Evolutionary conservation across 2,329 filamentous ascomycete genomes (phyloP).

Genomic region (Aphanocladium album): DNA sequence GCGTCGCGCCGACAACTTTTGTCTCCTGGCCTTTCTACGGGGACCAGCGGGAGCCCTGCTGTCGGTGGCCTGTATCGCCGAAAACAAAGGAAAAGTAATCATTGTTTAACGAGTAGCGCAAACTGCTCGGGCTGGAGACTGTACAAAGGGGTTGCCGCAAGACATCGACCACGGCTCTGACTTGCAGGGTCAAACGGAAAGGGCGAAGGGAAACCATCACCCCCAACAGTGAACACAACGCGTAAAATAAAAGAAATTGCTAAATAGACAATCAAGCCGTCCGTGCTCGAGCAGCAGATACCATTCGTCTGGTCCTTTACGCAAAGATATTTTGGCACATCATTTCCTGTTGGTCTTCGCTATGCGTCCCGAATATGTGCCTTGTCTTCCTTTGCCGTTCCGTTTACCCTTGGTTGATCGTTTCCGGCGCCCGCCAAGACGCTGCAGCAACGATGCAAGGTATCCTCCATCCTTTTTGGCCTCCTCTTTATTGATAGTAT

Average conservation of each 20-base stretch:
- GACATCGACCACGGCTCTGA: no score
- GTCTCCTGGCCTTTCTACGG: not conserved
- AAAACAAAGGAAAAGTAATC: not conserved
- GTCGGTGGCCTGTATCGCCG: not conserved
- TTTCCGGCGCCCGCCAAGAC: not conserved
- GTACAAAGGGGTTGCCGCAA: no score
- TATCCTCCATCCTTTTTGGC: slow-evolving; percentile 21
- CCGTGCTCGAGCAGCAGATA: no score
- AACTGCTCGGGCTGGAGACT: not conserved
- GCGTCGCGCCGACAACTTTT: not conserved
- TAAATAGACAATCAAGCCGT: no score
- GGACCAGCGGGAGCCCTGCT: not conserved
- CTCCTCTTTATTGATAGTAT: slow-evolving; percentile 18
- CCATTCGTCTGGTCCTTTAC: no score
- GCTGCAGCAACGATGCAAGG: slow-evolving; percentile 21
- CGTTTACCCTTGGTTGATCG: slow-evolving; percentile 49
- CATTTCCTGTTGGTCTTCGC: not conserved
- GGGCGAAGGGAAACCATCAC: no score
- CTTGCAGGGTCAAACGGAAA: no score
- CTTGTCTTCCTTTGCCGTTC: not conserved
- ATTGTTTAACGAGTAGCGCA: not conserved
- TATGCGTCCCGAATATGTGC: not conserved
- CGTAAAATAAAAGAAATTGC: no score
- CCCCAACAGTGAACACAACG: no score
- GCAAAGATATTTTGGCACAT: not conserved